Base-by-base conservation (phyloP, 768 basidiomycete genomes). In the Auricularia auricula-judae region DNA sequence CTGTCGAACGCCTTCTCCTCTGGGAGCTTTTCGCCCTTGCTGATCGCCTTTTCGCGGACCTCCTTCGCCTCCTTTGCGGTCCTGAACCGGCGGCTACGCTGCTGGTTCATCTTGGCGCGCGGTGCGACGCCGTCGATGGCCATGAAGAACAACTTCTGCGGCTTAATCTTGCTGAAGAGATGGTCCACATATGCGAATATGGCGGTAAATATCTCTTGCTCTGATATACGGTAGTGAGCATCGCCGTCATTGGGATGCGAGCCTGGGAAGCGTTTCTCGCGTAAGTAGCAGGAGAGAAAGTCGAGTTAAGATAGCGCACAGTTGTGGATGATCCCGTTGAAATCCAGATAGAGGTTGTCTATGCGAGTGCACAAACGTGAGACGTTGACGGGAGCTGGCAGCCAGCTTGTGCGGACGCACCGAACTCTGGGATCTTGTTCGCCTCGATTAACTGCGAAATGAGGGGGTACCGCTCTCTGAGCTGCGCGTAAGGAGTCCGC, bases 31-130 rank as follows among this genome's bases (percentile, higher is more conserved):
- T 98, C 95, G 51, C 97, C 96, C 68, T 91, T 93, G 62, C 82
- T 78, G 73, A 86, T 82, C 2, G 96, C 97, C 77, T 89, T 92
- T 76, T 92, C 91, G 65, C 88, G 78, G 42, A 89, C 77, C 74
- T 98, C 93, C 69, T 82, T 88, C 2, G 89, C 91, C 74, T 98
- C 96, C 76, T 89, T 93, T 5, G 95, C 95, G 0, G 95, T 93
- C 64, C 96, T 80, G 79, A 98, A 99, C 58, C 95, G 86, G 44
- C 96, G 81, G 72, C 89, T 88, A 21, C 96, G 86, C 72, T 98
- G 96, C 75, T 98, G 96, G 73, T 99, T 99, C 96, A 98, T 97
- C 82, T 99, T 98, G 39, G 96, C 96, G 58, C 96, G 80, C 3
- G 96, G 96, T 0, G 96, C 96, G 14, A 98, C 95, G 60, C 96